Base-by-base conservation (phyloP, 768 basidiomycete species). In the Rhodotorula sphaerocarpa region DNA sequence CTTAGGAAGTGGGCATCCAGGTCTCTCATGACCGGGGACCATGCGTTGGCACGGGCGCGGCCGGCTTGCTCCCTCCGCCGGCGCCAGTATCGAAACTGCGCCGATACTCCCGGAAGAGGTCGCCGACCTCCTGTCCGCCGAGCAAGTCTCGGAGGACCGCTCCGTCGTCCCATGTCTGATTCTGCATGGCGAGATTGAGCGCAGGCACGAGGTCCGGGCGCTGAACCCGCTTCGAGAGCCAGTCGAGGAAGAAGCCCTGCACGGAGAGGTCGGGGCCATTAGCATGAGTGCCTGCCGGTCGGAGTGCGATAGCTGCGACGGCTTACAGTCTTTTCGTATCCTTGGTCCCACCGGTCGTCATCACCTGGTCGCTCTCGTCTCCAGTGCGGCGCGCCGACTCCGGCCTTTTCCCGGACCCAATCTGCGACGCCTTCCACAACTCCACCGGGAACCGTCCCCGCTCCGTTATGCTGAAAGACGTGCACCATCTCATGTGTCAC, bases 381-480 rank as follows among this genome's bases (percentile, higher is more conserved):
- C 87, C 87, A 88, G 70, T 88, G 87, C 11, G 86, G 86, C 3
- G 87, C 85, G 0, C 73, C 77, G 31, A 83, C 77, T 3, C 79
- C 79, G 12, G 82, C 80, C 44, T 79, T 78, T 36, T 86, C 75
- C 57, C 87, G 82, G 39, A 88, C 85, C 74, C 81, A 88, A 73
- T 89, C 87, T 84, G 71, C 87, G 31, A 90, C 79, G 25, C 87
- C 87, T 71, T 90, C 87, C 65, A 87, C 82, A 50, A 90, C 75
- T 3, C 87, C 87, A 3, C 81, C 80, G 0, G 86, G 85, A 81
- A 84, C 46, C 1, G 79, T 80, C 30, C 78, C 83, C 28, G 76
- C 71, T 2, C 79, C 85, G 69, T 86, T 79, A 74, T 83, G 81
- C 71, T 88, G 87, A 72, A 79, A 88, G 71, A 85, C 88, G 66